Conservation (phyloP, 805 yeast genomes). For the Lipomyces lipofer region DNA sequence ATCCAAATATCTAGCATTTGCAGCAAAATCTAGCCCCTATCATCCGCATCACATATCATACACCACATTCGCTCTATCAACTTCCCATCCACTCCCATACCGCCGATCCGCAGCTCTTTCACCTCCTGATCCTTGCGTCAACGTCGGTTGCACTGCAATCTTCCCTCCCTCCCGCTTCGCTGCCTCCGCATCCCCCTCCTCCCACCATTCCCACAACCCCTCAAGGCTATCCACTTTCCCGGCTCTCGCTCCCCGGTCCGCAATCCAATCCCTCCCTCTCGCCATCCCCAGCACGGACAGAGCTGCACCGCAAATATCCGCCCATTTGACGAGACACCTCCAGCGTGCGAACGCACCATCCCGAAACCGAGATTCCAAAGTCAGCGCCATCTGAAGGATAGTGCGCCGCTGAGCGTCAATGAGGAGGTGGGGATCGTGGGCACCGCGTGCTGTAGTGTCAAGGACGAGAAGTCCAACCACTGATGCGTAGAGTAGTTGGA, state of each 20-base stretch:
- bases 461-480: slow-evolving; percentile 20
- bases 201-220: slow-evolving; percentile 22
- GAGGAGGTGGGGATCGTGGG: slow-evolving; percentile 7
- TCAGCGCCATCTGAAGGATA: slow-evolving; percentile 7
- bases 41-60: too few relatives aligned
- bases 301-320: slow-evolving; percentile 14
- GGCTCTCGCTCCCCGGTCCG: slow-evolving; percentile 9
- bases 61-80: too few relatives aligned
- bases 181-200: slow-evolving; percentile 4
- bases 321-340: slow-evolving; percentile 7
- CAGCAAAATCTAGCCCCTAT: too few relatives aligned
- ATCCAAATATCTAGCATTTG: too few relatives aligned
- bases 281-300: slow-evolving; percentile 8
- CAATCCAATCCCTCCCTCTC: slow-evolving; percentile 10
- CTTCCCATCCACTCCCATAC: too few relatives aligned
- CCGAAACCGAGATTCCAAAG: slow-evolving; percentile 4
- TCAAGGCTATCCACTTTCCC: slow-evolving; percentile 13
- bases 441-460: neutral
- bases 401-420: slow-evolving; percentile 9
- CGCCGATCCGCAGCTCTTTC: too few relatives aligned
- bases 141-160: slow-evolving; percentile 1
- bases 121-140: slow-evolving; percentile 1
- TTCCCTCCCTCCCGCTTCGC: neutral
- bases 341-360: slow-evolving; percentile 12
- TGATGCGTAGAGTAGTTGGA: slow-evolving; percentile 20